Evolutionary conservation across 768 basidiomycete species (phyloP).

Genomic region (Lactarius hatsudake): DNA sequence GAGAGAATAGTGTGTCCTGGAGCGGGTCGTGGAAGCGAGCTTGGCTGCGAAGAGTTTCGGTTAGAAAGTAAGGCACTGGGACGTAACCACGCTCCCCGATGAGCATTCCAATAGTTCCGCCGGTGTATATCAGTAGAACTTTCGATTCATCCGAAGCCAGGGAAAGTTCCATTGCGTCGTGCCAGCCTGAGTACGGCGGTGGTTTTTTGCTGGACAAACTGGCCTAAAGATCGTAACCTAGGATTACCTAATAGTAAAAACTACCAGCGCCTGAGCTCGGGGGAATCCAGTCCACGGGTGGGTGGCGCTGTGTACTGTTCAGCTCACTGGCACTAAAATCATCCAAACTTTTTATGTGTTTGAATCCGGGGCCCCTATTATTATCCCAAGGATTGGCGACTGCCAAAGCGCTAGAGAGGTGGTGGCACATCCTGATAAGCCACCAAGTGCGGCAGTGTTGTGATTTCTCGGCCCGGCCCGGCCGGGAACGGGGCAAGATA

Average conservation of each 20-base stretch:
- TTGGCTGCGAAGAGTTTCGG: constrained; percentile 78
- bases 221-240: no score
- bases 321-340: no score
- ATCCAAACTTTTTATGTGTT: no score
- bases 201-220: background rate
- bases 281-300: no score
- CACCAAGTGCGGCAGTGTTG: no score
- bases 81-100: constrained; percentile 73
- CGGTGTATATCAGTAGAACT: constrained; percentile 88
- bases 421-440: no score
- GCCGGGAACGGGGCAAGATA: background rate
- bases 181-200: background rate
- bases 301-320: no score
- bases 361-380: no score
- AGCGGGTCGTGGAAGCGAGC: constrained; percentile 89
- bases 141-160: constrained; percentile 63
- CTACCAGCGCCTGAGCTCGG: no score
- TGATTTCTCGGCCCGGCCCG: background rate
- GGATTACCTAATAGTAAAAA: no score
- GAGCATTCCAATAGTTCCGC: constrained; percentile 89
- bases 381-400: no score
- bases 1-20: constrained; percentile 82
- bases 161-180: constrained; percentile 44
- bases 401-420: no score
- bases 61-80: constrained; percentile 85